A percentile compares a stretch with the other conserved stretches of the same genome.
Conservation (phyloP, 768 basidiomycete species). For the Lentinula sp. region DNA sequence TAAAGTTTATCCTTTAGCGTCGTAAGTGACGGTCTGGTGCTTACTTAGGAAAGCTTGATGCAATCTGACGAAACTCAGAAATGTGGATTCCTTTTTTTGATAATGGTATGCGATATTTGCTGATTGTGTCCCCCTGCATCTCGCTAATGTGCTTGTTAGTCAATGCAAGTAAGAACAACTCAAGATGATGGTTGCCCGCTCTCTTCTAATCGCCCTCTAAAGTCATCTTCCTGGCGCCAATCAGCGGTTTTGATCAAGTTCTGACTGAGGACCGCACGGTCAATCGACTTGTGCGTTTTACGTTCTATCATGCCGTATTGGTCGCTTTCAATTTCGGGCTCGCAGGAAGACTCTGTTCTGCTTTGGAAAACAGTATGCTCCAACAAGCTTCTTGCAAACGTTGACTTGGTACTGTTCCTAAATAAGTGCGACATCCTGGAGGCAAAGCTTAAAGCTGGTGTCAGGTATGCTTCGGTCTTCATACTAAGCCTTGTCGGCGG, state of each 20-base stretch:
- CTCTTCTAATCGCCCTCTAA: background rate
- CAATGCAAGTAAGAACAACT: constrained; percentile 38
- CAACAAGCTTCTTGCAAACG: constrained; percentile 73
- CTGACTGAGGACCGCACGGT: constrained; percentile 55
- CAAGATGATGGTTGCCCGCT: background rate
- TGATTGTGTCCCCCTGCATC: background rate
- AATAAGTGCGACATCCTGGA: constrained; percentile 87
- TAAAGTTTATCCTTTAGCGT: constrained; percentile 19
- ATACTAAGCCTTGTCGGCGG: background rate
- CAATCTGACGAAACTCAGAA: constrained; percentile 23
- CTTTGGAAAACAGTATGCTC: constrained; percentile 84
- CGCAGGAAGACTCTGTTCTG: constrained; percentile 80
- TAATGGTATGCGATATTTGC: constrained; percentile 28
- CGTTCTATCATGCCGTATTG: background rate
- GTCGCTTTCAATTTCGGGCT: background rate
- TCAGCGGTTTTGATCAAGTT: constrained; percentile 71
- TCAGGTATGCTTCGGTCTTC: constrained; percentile 25
- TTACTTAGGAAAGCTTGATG: background rate
- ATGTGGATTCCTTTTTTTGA: constrained; percentile 73
- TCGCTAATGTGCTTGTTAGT: constrained; percentile 22
- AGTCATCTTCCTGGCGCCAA: constrained; percentile 69
- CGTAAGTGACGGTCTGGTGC: constrained; percentile 19
- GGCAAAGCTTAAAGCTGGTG: constrained; percentile 57
- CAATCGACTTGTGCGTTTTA: constrained; percentile 45
- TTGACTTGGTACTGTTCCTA: constrained; percentile 79